These are phyloP conservation scores for Hanseniaspora gamundiae DNA, from an alignment of 1,139 yeast species.

Conservation along the genomic window DNA sequence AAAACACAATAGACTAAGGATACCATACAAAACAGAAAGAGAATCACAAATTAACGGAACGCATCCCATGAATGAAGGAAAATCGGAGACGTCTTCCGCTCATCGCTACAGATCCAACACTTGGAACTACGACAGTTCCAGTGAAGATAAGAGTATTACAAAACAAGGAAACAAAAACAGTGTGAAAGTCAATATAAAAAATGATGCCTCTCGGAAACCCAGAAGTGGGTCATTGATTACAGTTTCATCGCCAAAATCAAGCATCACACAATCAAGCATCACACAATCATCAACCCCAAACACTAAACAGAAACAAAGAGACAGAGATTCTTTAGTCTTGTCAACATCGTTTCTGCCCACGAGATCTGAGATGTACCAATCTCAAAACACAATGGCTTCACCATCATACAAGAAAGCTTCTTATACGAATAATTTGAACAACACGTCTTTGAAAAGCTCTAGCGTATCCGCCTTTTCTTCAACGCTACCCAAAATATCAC, in stretches of 20 bases:
- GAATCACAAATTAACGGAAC: too few species aligned
- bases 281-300: slow-evolving; percentile 3
- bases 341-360: slow-evolving; percentile 25
- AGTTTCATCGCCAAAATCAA: slow-evolving; percentile 4
- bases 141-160: neutral
- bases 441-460: too few species aligned
- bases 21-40: too few species aligned
- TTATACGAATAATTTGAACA: too few species aligned
- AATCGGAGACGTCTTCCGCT: neutral
- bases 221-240: neutral
- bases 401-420: too few species aligned
- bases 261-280: too few species aligned
- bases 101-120: neutral
- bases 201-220: neutral
- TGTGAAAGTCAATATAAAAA: neutral
- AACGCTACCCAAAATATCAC: neutral
- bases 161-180: too few species aligned
- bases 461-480: neutral
- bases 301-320: slow-evolving; percentile 12
- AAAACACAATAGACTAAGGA: too few species aligned
- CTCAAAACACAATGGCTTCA: neutral
- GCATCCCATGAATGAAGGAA: neutral
- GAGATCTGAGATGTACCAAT: slow-evolving; percentile 7
- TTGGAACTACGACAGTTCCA: neutral
- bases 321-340: slow-evolving; percentile 19